Evolutionary conservation across 257 asterid species (phyloP).

Genomic region (Solanum ossicruentum): DNA sequence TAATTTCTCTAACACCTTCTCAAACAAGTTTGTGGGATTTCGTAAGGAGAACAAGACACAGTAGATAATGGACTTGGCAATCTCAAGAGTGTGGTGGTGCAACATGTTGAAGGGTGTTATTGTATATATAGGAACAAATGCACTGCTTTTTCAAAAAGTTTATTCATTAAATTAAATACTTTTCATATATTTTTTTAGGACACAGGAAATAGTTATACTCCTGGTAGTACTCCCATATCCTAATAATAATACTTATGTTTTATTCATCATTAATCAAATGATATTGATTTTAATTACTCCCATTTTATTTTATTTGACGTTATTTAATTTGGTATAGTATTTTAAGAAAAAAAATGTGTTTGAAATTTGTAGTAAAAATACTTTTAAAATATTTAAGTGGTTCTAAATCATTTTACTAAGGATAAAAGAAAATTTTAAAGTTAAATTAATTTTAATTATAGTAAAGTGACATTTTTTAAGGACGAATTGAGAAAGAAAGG

Average conservation of each 20-base stretch:
- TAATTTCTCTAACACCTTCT: not conserved
- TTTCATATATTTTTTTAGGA: not conserved
- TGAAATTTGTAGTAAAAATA: no score
- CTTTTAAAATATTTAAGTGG: no score
- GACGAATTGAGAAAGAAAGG: no score
- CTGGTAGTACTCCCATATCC: not conserved
- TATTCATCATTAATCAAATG: not conserved
- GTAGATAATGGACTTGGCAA: not conserved
- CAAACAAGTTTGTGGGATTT: not conserved
- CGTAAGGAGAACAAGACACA: not conserved
- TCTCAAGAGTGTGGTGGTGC: not conserved
- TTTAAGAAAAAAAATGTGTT: no score
- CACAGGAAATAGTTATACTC: not conserved
- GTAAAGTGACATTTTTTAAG: no score
- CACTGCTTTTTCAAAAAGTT: not conserved
- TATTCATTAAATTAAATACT: not conserved
- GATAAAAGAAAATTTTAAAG: no score
- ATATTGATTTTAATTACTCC: no score
- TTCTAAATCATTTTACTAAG: no score
- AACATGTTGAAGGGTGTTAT: not conserved
- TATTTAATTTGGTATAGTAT: no score
- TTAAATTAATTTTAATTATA: no score
- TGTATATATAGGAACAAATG: constrained; percentile 22
- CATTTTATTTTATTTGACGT: no score
- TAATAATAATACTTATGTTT: no score